A percentile compares a stretch with the other conserved stretches of the same genome.
Conservation (phyloP, 768 basidiomycete genomes). For the Brasilioporus rufonigricans region DNA sequence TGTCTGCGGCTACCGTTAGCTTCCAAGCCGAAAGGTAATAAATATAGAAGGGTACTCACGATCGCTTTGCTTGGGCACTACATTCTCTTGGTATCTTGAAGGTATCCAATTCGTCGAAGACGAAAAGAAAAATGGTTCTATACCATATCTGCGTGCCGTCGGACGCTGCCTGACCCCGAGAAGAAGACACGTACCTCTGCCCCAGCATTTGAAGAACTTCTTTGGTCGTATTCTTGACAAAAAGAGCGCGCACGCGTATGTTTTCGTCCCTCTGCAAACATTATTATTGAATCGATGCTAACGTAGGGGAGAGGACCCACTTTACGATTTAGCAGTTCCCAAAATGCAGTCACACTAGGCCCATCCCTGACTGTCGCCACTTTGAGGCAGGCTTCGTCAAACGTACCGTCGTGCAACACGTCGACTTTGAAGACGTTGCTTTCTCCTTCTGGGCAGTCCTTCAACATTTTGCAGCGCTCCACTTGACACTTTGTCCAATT, state of each 20-base stretch:
- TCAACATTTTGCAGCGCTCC: constrained; percentile 31
- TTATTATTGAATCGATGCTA: not conserved
- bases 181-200: constrained; percentile 38
- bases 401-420: constrained; percentile 11
- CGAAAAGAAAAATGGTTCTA: constrained; percentile 67
- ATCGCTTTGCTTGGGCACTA: constrained; percentile 41
- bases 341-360: constrained; percentile 30
- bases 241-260: constrained; percentile 47
- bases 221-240: constrained; percentile 49
- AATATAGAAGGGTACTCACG: constrained; percentile 43
- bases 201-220: constrained; percentile 57
- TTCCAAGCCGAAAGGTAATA: not conserved
- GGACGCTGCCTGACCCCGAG: not conserved
- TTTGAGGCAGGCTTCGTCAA: not conserved
- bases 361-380: constrained; percentile 1
- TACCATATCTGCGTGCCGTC: constrained; percentile 37
- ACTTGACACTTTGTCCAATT: constrained; percentile 35
- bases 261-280: constrained; percentile 29
- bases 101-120: constrained; percentile 68
- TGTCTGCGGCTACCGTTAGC: constrained; percentile 37
- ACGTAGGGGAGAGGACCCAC: constrained; percentile 30
- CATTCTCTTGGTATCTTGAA: constrained; percentile 57
- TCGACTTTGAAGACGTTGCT: constrained; percentile 26
- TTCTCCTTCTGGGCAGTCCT: constrained; percentile 10
- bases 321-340: constrained; percentile 28